Percentiles rank a stretch among this genome's conserved stretches.
Conservation (phyloP, 805 yeast species). For the Starmerella vitae region DNA sequence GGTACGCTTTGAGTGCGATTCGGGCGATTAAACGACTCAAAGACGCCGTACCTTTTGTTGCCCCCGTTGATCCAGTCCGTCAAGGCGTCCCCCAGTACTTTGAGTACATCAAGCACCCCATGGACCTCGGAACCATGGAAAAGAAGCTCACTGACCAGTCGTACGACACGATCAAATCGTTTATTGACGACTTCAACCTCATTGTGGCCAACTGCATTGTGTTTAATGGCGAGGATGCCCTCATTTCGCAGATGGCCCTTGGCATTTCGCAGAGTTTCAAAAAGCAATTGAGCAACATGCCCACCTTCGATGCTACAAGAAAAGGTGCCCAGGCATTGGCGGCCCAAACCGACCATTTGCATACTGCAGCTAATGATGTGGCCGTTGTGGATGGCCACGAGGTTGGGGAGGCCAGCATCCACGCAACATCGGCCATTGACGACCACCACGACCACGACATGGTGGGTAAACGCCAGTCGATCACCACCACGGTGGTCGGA, state of each 20-base stretch:
- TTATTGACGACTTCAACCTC: constrained; percentile 64
- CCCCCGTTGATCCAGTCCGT: constrained; percentile 81
- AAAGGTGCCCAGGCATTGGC: constrained; percentile 26
- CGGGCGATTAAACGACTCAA: constrained; percentile 80
- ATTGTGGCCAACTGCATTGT: constrained; percentile 71
- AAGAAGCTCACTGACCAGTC: constrained; percentile 56
- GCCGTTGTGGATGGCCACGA: background rate
- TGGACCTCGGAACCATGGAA: constrained; percentile 90
- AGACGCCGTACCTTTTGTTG: constrained; percentile 81
- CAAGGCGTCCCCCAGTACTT: constrained; percentile 83
- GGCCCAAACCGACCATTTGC: constrained; percentile 26
- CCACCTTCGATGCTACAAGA: constrained; percentile 36
- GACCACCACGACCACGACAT: constrained; percentile 5
- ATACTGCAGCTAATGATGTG: constrained; percentile 5
- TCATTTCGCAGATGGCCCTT: constrained; percentile 82
- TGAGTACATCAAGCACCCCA: constrained; percentile 70
- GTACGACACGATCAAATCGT: constrained; percentile 54
- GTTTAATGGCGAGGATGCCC: constrained; percentile 75
- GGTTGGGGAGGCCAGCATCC: background rate
- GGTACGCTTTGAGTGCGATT: constrained; percentile 62
- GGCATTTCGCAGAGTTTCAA: constrained; percentile 85
- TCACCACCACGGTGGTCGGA: constrained; percentile 15
- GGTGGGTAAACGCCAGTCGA: constrained; percentile 14
- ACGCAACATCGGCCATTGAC: constrained; percentile 6
- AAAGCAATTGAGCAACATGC: constrained; percentile 85